These are phyloP conservation scores for Myrmaecium sp. DNA, from an alignment of 2,329 filamentous ascomycete genomes.

Conservation along the genomic window DNA sequence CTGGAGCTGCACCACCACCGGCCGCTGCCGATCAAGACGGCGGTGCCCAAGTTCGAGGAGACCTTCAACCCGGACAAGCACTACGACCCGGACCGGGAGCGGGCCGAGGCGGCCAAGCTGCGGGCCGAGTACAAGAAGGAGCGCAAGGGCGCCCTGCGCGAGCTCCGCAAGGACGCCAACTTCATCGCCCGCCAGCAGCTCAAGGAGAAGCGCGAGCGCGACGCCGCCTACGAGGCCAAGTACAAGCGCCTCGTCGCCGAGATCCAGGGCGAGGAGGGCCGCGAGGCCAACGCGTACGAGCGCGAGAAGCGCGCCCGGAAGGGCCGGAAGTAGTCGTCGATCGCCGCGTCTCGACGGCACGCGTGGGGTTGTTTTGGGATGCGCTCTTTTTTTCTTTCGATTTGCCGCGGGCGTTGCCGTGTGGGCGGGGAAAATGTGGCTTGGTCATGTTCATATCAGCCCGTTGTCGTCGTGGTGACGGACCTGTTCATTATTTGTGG, in stretches of 20 bases:
- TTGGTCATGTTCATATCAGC: no score
- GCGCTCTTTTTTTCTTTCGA: no score
- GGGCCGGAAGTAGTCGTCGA: conserved; percentile 38
- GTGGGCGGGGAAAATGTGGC: no score
- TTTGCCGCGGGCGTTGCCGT: no score
- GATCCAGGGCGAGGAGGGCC: conserved; percentile 87
- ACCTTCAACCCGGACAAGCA: conserved; percentile 87
- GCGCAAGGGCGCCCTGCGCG: conserved; percentile 83
- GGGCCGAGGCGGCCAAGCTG: conserved; percentile 69
- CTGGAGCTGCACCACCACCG: conserved; percentile 80
- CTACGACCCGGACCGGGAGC: conserved; percentile 89
- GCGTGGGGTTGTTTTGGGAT: no score
- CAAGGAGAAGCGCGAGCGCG: conserved; percentile 80
- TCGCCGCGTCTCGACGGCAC: no score
- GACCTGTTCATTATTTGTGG: no score
- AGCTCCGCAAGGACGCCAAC: conserved; percentile 85
- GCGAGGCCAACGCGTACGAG: conserved; percentile 77
- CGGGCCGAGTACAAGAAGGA: conserved; percentile 87
- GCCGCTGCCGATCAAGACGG: conserved; percentile 72
- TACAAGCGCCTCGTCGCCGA: conserved; percentile 81
- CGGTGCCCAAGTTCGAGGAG: conserved; percentile 91
- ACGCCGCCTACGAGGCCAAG: conserved; percentile 91
- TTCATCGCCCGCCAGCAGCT: conserved; percentile 87
- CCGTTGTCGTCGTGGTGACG: no score
- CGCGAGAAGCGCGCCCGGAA: conserved; percentile 65